Base-by-base conservation (phyloP, 495 filamentous ascomycete genomes). In the Extremus antarcticus region DNA sequence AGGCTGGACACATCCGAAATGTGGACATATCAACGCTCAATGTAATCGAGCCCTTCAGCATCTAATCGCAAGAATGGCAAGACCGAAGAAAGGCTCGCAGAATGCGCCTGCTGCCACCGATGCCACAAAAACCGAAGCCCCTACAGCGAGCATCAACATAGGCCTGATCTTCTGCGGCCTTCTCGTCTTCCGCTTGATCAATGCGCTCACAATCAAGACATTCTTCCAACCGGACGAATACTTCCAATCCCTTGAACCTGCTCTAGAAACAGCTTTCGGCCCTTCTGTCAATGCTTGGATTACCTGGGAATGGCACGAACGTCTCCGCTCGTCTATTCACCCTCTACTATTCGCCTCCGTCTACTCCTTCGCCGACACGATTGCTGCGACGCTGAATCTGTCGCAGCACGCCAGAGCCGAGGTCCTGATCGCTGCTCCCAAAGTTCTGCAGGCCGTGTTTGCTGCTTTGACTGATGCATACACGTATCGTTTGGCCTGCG, bases 191-290 rank as follows among this genome's bases (percentile, higher is more conserved):
- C 88, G 92, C 51, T 77, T 94, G 49, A 64, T 88, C 66, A 96
- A 97, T 70, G 83, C 90, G n/a, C 73, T 95, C 53, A 79, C 73
- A 48, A 73, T 94, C 39, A 76, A 81, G 48, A 97, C 92, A n/a
- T 99, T 95, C 68, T 99, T 99, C 73, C 92, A 99, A 68, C 92
- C 92, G n/a, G 92, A 99, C 73, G 92, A 99, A 68, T 97, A 87
- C 74, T 99, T 90, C 60, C 92, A 99, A 65, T 87, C 90, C 4
- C 76, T 99, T 11, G 92, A 99, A 66, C 94, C 92, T 38, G 92
- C 92, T 58, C 97, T 91, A 90, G 76, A 84, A 67, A 74, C 91
- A 45, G 85, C 87, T 0, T 97, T 96, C 72, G 91, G 89, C 9
- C 58, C 67, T 15, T 66, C 78, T 17, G 84, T 84, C 68, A 86